phyloP scores from a whole-genome alignment of 192 early-diverging fungal species.

The Coemansia sp. region DNA sequence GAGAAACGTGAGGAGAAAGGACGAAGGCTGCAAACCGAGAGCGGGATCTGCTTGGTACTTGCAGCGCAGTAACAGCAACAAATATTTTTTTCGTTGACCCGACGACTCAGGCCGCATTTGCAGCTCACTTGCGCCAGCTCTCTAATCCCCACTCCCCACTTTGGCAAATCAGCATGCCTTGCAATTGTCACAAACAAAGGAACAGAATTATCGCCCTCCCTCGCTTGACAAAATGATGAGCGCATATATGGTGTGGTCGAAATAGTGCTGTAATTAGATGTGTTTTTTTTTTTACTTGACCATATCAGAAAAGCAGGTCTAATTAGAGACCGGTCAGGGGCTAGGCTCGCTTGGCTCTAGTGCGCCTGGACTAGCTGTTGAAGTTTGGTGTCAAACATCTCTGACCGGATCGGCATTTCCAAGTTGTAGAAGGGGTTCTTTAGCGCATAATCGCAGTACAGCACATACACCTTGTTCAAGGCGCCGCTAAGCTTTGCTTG shows the following conservation, averaged over 20 bases:
- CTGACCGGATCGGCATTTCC: slow-evolving; percentile 98
- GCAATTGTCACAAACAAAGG: not conserved
- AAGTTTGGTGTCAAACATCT: slow-evolving; percentile 89
- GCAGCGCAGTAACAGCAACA: slow-evolving; percentile 5
- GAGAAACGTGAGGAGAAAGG: not conserved
- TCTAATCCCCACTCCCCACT: slow-evolving; percentile 7
- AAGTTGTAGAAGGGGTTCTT: slow-evolving; percentile 99
- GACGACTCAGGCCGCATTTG: slow-evolving; percentile 3
- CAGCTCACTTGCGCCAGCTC: slow-evolving; percentile 3
- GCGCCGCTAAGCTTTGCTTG: slow-evolving; percentile 61
- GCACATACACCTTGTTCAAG: slow-evolving; percentile 75
- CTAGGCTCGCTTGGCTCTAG: not conserved
- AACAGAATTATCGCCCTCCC: not conserved
- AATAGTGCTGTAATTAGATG: not conserved
- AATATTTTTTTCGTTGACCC: slow-evolving; percentile 1
- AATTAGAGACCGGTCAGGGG: not conserved
- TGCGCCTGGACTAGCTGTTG: slow-evolving; percentile 37
- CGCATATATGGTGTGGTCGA: not conserved
- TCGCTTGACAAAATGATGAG: not conserved
- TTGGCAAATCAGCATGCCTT: not conserved
- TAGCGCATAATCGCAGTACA: slow-evolving; percentile 97
- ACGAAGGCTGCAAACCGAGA: not conserved
- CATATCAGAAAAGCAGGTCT: not conserved
- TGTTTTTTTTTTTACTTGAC: not conserved
- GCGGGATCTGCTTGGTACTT: not conserved